These are phyloP conservation scores for Pontederia crassipes DNA, from an alignment of 176 grass and related monocot genomes.

Conservation along the genomic window DNA sequence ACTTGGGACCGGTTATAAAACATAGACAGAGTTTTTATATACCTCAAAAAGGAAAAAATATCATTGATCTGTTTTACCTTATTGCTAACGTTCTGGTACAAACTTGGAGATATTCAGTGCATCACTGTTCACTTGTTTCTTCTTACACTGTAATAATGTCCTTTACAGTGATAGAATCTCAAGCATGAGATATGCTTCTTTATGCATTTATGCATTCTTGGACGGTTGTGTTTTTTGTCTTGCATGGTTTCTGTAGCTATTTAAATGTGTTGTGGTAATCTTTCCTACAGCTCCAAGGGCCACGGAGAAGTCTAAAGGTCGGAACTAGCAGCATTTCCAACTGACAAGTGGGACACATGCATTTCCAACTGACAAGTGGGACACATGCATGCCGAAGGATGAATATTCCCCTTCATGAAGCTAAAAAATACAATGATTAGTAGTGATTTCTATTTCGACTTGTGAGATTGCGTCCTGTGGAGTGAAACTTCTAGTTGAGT, in stretches of 20 bases:
- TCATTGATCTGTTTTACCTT: not conserved
- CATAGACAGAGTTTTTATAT: no score
- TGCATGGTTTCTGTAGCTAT: not conserved
- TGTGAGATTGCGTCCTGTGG: not conserved
- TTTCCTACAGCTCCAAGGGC: constrained; percentile 13
- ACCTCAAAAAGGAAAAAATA: not conserved
- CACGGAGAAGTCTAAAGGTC: constrained; percentile 13
- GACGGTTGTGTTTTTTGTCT: not conserved
- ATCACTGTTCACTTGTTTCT: no score
- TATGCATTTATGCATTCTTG: not conserved
- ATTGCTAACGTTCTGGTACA: no score
- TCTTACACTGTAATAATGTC: no score
- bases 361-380: not conserved
- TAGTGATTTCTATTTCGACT: not conserved
- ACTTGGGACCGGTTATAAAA: no score
- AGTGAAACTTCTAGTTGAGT: constrained; percentile 4
- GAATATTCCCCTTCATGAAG: not conserved
- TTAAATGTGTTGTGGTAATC: not conserved
- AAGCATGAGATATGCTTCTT: no score
- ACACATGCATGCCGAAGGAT: not conserved
- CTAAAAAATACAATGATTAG: not conserved
- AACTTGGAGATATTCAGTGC: no score
- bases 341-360: not conserved
- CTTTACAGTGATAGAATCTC: no score
- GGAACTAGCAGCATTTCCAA: constrained; percentile 1